Evolutionary conservation across 257 asterid species (phyloP).

Genomic region (Salvia miltiorrhiza): DNA sequence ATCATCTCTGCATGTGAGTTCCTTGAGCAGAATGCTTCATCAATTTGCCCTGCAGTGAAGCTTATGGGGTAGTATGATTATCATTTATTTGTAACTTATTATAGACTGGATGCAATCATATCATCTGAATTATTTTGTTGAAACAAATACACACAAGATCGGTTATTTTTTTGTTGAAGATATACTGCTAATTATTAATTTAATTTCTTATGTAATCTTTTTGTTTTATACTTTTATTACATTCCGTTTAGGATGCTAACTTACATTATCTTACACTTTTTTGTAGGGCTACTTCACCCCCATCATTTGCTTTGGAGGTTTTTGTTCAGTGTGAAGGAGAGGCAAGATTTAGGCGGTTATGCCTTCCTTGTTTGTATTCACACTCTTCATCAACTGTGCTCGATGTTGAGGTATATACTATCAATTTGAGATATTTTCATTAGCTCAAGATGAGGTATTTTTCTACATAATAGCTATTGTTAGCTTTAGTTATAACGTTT

Average conservation of each 20-base stretch:
- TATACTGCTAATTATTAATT: constrained; percentile 1
- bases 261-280: constrained; percentile 21
- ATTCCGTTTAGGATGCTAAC: constrained; percentile 10
- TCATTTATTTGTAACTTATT: constrained; percentile 5
- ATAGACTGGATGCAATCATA: not conserved
- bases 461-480: not conserved
- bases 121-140: constrained; percentile 4
- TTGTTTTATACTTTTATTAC: not conserved
- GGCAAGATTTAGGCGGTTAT: constrained; percentile 88
- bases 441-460: not conserved
- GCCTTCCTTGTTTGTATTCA: constrained; percentile 86
- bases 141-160: not conserved
- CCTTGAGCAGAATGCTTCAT: constrained; percentile 87
- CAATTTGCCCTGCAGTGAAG: constrained; percentile 69
- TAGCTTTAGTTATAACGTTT: not conserved
- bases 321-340: constrained; percentile 95
- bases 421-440: not conserved
- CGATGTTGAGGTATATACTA: constrained; percentile 77
- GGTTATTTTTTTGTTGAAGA: not conserved
- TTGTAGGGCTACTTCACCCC: constrained; percentile 86
- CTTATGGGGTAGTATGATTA: constrained; percentile 64
- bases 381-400: constrained; percentile 93
- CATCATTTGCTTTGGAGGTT: constrained; percentile 54
- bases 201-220: constrained; percentile 9
- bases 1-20: constrained; percentile 68